Evolutionary conservation across 257 asterid genomes (phyloP).

Genomic region (Apocynum venetum): DNA sequence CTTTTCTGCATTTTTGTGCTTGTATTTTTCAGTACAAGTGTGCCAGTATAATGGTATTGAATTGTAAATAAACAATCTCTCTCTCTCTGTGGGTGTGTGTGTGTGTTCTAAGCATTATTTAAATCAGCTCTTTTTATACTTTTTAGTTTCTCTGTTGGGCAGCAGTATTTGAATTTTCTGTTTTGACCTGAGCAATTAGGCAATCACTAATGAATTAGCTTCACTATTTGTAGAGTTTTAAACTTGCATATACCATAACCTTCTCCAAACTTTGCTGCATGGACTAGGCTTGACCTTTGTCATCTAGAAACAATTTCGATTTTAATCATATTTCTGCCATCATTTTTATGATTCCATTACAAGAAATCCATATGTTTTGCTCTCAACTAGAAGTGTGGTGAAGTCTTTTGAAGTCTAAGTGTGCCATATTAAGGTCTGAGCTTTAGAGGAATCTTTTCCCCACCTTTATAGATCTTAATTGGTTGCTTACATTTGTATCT

Average conservation of each 20-base stretch:
- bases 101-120: background rate
- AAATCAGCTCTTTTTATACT: background rate
- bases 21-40: background rate
- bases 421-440: background rate
- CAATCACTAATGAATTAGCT: background rate
- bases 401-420: background rate
- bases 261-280: background rate
- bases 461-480: background rate
- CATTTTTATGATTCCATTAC: no score
- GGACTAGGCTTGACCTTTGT: background rate
- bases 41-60: background rate
- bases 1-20: slow-evolving; percentile 7
- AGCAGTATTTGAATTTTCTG: background rate
- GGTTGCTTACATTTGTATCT: background rate
- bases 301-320: background rate
- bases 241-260: background rate
- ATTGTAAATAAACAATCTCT: background rate
- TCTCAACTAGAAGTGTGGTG: slow-evolving; percentile 4
- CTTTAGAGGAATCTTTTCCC: background rate
- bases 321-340: background rate
- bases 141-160: background rate
- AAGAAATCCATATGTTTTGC: background rate
- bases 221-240: background rate
- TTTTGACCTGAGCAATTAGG: slow-evolving; percentile 5
- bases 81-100: background rate